Evolutionary conservation across 2,329 filamentous ascomycete species (phyloP).

Genomic region (Verticillium longisporum): DNA sequence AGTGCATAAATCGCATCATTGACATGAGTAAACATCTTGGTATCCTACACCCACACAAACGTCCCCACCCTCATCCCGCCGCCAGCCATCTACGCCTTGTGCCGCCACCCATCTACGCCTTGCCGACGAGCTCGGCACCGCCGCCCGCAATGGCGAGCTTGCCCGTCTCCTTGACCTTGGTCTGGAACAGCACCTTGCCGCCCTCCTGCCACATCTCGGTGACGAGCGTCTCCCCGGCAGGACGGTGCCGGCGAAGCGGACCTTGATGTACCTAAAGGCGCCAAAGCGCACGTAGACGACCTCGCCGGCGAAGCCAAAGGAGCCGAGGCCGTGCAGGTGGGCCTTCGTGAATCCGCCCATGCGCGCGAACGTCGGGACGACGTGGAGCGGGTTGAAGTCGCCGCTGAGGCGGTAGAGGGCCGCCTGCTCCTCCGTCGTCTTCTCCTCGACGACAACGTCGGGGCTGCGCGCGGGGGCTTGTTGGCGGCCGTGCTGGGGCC

Average conservation of each 20-base stretch:
- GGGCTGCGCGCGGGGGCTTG: conserved; percentile 70
- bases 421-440: conserved; percentile 85
- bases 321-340: conserved; percentile 95
- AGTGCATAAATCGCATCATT: too few relatives aligned
- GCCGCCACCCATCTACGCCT: conserved; percentile 10
- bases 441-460: conserved; percentile 77
- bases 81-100: too few relatives aligned
- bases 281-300: conserved; percentile 82
- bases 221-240: conserved; percentile 79
- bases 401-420: conserved; percentile 89
- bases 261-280: conserved; percentile 83
- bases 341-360: conserved; percentile 91
- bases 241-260: conserved; percentile 80
- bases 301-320: conserved; percentile 89
- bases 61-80: too few relatives aligned
- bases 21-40: too few relatives aligned
- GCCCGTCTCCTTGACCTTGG: conserved; percentile 85
- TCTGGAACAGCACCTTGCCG: conserved; percentile 74
- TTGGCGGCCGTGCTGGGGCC: conserved; percentile 79
- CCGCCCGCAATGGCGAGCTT: conserved; percentile 80
- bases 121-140: conserved; percentile 62
- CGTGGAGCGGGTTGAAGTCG: conserved; percentile 93
- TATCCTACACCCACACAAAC: not conserved
- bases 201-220: conserved; percentile 95
- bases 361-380: conserved; percentile 91